Base-by-base conservation (phyloP, 331 rosid species). In the Erythrophleum ivorense region DNA sequence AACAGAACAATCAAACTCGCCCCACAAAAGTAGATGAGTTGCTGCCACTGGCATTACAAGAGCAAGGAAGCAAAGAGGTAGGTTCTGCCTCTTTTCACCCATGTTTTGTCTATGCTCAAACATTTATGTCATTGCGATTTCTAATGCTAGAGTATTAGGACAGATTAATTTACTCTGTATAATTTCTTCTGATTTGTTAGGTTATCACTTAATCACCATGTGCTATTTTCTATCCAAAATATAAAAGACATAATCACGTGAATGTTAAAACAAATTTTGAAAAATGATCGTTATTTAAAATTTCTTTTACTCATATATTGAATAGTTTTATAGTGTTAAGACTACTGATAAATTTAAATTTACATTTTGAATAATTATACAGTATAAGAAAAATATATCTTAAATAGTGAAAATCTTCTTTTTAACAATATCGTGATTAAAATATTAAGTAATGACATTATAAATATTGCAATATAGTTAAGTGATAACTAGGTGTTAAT, bases 61-160 rank as follows among this genome's bases (percentile, higher is more conserved):
- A 79, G 41, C 24, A 80, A 59, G 70, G 63, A 43, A 49, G 31
- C 16, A 74, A n/a, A n/a, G 77, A 75, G 86, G 90, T 84, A 16
- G 8, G 66, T 69, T 29, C 78, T 11, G 41, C 50, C 82, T 14
- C 13, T 38, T 41, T 13, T n/a, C 10, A 29, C 29, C 6, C 24
- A 2, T 53, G 50, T 9, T 8, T 2, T 46, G 2, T 46, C 3
- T 46, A 9, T 46, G 12, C 50, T 46, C 50, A 46, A 46, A 9
- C 9, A 46, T 46, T 9, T 6, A 2, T n/a, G 11, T 55, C 60
- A 18, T 55, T 55, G 60, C 4, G 7, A 55, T 55, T 55, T n/a
- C 29, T 55, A 3, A 55, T 55, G 11, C 29, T 24, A 24, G 29
- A 24, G 29, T 24, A 24, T 24, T 24, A 24, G 29, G 29, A 24